Percentiles rank a stretch among this genome's conserved stretches.
Conservation (phyloP, 2,329 filamentous ascomycete genomes). For the Xylaria hypoxylon region DNA sequence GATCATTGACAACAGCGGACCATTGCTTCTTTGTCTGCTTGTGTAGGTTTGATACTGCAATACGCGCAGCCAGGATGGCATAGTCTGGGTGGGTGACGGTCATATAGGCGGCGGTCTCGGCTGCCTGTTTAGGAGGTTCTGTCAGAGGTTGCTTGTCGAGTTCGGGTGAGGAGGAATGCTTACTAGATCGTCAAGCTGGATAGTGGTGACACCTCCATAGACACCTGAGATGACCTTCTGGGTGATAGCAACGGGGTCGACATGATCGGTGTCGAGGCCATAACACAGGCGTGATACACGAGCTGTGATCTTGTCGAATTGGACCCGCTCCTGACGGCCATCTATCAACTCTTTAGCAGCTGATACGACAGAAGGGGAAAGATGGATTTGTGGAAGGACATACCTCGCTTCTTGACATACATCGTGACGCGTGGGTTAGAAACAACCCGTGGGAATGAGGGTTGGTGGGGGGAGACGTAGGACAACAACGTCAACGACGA, state of each 20-base stretch:
- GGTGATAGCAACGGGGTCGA: conserved; percentile 97
- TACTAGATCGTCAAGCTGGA: conserved; percentile 97
- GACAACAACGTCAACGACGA: conserved; percentile 18
- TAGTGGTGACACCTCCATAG: conserved; percentile 96
- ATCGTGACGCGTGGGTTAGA: conserved; percentile 56
- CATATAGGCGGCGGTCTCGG: conserved; percentile 99
- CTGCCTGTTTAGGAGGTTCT: conserved; percentile 71
- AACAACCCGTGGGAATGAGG: conserved; percentile 38
- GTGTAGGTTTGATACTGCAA: conserved; percentile 99
- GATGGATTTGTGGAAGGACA: conserved; percentile 48
- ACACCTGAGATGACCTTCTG: conserved; percentile 99
- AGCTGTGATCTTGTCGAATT: conserved; percentile 99
- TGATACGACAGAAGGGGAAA: not conserved
- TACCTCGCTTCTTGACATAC: conserved; percentile 74
- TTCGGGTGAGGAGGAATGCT: conserved; percentile 54
- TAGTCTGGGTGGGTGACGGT: conserved; percentile 99
- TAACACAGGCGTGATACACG: conserved; percentile 98
- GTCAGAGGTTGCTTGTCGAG: conserved; percentile 39
- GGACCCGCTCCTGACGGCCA: conserved; percentile 99
- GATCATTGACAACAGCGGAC: conserved; percentile 91
- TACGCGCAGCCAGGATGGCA: conserved; percentile 96
- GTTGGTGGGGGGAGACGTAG: conserved; percentile 6
- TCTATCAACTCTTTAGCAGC: conserved; percentile 65
- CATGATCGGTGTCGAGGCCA: conserved; percentile 91
- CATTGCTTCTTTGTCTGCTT: conserved; percentile 99